Percentiles rank a stretch among this genome's conserved stretches.
Conservation (phyloP, 495 filamentous ascomycete species). For the Opeltia flavorubescens region DNA sequence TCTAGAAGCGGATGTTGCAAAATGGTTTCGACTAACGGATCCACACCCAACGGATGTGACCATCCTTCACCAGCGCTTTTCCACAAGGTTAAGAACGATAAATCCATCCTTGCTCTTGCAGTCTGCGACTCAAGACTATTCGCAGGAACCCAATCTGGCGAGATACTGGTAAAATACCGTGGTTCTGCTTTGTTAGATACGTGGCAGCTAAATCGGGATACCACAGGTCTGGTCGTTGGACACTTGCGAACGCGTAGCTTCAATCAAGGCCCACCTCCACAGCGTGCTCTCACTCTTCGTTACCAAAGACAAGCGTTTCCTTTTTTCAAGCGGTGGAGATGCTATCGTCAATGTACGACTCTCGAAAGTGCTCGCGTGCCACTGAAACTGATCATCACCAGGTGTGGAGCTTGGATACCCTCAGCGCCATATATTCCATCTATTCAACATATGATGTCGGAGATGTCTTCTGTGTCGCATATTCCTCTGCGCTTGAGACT, state of each 20-base stretch:
- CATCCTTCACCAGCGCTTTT: slow-evolving; percentile 34
- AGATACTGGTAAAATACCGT: slow-evolving; percentile 52
- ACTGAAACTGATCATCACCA: slow-evolving; percentile 27
- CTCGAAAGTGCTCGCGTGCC: not conserved
- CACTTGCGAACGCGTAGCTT: slow-evolving; percentile 63
- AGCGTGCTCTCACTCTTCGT: slow-evolving; percentile 79
- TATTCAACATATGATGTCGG: slow-evolving; percentile 92
- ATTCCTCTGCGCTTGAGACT: slow-evolving; percentile 62
- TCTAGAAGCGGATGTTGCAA: too few relatives aligned
- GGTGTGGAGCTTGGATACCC: slow-evolving; percentile 52
- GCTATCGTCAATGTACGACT: slow-evolving; percentile 73
- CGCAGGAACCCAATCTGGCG: slow-evolving; percentile 81
- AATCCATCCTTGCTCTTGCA: slow-evolving; percentile 58
- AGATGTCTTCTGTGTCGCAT: slow-evolving; percentile 85
- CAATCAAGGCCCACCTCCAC: slow-evolving; percentile 73
- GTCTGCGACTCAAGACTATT: slow-evolving; percentile 53
- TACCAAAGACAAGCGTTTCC: slow-evolving; percentile 53
- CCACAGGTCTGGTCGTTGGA: slow-evolving; percentile 69
- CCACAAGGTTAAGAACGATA: slow-evolving; percentile 56
- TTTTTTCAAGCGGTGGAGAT: slow-evolving; percentile 90
- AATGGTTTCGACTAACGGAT: too few relatives aligned
- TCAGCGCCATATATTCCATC: slow-evolving; percentile 66
- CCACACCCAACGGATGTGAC: not conserved
- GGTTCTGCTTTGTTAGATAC: not conserved
- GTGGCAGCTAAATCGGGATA: slow-evolving; percentile 5